Conservation (phyloP, 139 green algal genomes). For the Chlorokybus atmophyticus region DNA sequence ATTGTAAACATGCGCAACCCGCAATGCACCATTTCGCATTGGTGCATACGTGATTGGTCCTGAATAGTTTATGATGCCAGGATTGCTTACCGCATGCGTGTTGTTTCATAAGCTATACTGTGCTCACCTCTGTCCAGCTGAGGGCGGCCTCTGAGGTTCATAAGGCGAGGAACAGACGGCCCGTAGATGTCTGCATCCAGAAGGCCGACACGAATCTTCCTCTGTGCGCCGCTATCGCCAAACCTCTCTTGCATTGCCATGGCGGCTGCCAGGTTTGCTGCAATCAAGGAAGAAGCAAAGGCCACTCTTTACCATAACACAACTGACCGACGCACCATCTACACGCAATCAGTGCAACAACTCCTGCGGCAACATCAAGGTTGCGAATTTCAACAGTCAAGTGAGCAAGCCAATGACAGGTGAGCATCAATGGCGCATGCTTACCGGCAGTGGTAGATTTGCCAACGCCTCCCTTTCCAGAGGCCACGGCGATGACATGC, state of each 20-base stretch:
- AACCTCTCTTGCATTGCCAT: slow-evolving; percentile 38
- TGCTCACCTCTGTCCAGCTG: slow-evolving; percentile 12
- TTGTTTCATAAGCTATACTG: too few species aligned
- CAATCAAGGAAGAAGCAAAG: slow-evolving; percentile 4
- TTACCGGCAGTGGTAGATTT: slow-evolving; percentile 76
- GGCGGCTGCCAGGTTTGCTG: slow-evolving; percentile 79
- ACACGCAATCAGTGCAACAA: too few species aligned
- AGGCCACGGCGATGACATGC: slow-evolving; percentile 72
- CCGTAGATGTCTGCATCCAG: slow-evolving; percentile 87
- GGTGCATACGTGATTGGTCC: too few species aligned
- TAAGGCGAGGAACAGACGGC: slow-evolving; percentile 66
- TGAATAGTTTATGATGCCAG: too few species aligned
- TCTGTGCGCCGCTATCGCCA: neutral
- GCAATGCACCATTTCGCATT: too few species aligned
- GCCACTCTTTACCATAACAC: too few species aligned
- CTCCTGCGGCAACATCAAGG: too few species aligned
- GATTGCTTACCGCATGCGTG: too few species aligned
- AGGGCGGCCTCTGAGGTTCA: slow-evolving; percentile 44
- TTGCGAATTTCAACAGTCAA: slow-evolving; percentile 1
- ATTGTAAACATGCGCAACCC: too few species aligned
- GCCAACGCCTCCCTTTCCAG: slow-evolving; percentile 82
- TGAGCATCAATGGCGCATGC: neutral
- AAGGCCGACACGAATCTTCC: slow-evolving; percentile 55
- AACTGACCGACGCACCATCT: too few species aligned
- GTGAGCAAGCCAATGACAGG: neutral